phyloP scores from a whole-genome alignment of 257 asterid genomes.

The Orobanche coerulescens region DNA sequence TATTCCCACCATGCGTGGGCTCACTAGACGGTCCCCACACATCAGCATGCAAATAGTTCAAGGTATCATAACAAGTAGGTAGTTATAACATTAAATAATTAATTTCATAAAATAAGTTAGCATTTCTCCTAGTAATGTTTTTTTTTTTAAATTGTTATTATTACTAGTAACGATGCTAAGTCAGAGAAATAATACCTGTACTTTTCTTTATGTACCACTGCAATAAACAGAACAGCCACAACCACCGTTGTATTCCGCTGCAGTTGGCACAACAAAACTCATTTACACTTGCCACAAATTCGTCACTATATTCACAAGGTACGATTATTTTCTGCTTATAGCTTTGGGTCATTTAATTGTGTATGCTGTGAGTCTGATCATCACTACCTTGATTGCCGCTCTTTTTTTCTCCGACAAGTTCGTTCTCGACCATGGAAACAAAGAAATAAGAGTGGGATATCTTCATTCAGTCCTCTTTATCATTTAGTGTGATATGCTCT shows the following conservation, averaged over 20 bases:
- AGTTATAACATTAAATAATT: too few relatives aligned
- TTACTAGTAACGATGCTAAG: too few relatives aligned
- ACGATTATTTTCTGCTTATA: not conserved
- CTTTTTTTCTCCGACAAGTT: not conserved
- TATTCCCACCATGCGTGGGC: too few relatives aligned
- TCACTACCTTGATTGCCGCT: not conserved
- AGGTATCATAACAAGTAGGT: too few relatives aligned
- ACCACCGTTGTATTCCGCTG: not conserved
- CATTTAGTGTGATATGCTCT: not conserved
- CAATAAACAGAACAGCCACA: not conserved
- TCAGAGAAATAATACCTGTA: too few relatives aligned
- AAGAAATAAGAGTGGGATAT: not conserved
- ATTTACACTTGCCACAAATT: not conserved
- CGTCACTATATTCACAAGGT: not conserved
- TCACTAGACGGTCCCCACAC: too few relatives aligned
- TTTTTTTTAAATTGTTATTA: too few relatives aligned
- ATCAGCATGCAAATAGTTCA: too few relatives aligned
- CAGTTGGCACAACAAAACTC: not conserved
- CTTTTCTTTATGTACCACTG: not conserved
- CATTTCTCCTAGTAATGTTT: too few relatives aligned
- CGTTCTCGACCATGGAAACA: not conserved
- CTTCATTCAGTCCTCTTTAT: not conserved
- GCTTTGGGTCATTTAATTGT: not conserved
- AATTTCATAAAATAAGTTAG: too few relatives aligned
- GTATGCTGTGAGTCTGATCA: not conserved